A percentile compares a stretch with the other conserved stretches of the same genome.
Evolutionary conservation across 805 yeast species (phyloP).

Genomic region (Jamesozyma piceae): DNA sequence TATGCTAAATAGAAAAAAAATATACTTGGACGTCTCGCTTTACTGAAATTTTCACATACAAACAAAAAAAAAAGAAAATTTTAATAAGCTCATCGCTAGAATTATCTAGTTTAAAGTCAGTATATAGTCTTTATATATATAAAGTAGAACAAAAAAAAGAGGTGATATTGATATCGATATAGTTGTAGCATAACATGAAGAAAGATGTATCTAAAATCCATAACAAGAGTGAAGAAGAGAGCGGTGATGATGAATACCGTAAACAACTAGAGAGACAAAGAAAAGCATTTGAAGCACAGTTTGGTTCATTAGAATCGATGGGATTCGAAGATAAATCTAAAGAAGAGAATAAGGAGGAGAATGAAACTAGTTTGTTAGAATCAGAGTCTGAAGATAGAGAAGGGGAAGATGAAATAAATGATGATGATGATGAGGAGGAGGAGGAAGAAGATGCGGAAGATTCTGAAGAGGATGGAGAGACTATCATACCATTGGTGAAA

Average conservation of each 20-base stretch:
- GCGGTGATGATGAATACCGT: slow-evolving; percentile 7
- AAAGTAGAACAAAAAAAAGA: no score
- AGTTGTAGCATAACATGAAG: background rate
- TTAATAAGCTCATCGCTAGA: no score
- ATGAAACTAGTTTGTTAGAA: background rate
- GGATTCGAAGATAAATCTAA: slow-evolving; percentile 42
- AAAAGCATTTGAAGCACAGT: slow-evolving; percentile 52
- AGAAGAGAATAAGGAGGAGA: slow-evolving; percentile 12
- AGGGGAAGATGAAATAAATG: slow-evolving; percentile 10
- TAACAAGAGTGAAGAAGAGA: background rate
- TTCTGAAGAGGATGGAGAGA: slow-evolving; percentile 14
- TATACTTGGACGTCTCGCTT: no score
- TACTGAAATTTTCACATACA: no score
- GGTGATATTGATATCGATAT: no score
- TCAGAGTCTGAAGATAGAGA: background rate
- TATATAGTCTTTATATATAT: no score
- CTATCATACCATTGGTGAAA: slow-evolving; percentile 6
- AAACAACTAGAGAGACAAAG: slow-evolving; percentile 43
- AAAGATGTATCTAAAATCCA: background rate
- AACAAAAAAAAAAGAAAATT: no score
- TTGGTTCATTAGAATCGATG: slow-evolving; percentile 48
- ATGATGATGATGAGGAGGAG: slow-evolving; percentile 15
- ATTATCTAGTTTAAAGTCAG: no score
- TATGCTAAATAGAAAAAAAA: no score
- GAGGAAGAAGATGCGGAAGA: slow-evolving; percentile 13